Evolutionary conservation across 495 filamentous ascomycete genomes (phyloP).

Genomic region (Aspergillus olivimuriae): DNA sequence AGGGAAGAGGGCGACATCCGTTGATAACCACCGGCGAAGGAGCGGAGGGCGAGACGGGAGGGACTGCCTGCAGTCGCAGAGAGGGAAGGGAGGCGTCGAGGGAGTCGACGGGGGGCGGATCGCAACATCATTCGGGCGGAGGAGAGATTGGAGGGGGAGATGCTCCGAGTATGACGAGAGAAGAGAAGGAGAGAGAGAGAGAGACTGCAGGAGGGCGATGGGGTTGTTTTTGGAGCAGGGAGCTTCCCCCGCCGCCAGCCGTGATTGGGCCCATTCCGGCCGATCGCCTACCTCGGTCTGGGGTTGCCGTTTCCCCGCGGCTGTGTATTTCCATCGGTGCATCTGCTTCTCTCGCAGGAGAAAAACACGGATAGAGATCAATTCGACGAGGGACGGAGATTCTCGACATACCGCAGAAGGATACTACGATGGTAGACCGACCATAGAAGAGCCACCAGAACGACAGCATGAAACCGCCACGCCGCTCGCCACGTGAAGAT

Average conservation of each 20-base stretch:
- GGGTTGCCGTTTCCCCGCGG: slow-evolving; percentile 4
- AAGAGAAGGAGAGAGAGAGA: not conserved
- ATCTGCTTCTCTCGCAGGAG: not conserved
- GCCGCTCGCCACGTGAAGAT: no score
- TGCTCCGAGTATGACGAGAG: not conserved
- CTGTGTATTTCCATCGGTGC: not conserved
- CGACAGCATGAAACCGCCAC: no score
- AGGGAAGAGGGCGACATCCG: no score
- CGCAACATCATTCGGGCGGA: slow-evolving; percentile 34
- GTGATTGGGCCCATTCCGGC: not conserved
- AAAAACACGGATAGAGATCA: no score
- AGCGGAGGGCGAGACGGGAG: slow-evolving; percentile 25
- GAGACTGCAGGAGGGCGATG: not conserved
- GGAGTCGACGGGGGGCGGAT: slow-evolving; percentile 28
- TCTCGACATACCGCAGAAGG: no score
- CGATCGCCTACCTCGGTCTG: slow-evolving; percentile 1
- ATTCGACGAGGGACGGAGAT: no score
- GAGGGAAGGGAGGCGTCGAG: slow-evolving; percentile 23
- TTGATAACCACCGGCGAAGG: slow-evolving; percentile 39
- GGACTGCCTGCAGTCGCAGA: slow-evolving; percentile 14
- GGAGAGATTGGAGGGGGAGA: not conserved
- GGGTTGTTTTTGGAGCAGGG: not conserved
- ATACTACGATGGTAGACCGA: no score
- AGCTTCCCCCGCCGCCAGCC: not conserved
- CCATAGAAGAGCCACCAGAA: no score